Conservation (phyloP, 768 basidiomycete genomes). For the Collybiopsis confluens region DNA sequence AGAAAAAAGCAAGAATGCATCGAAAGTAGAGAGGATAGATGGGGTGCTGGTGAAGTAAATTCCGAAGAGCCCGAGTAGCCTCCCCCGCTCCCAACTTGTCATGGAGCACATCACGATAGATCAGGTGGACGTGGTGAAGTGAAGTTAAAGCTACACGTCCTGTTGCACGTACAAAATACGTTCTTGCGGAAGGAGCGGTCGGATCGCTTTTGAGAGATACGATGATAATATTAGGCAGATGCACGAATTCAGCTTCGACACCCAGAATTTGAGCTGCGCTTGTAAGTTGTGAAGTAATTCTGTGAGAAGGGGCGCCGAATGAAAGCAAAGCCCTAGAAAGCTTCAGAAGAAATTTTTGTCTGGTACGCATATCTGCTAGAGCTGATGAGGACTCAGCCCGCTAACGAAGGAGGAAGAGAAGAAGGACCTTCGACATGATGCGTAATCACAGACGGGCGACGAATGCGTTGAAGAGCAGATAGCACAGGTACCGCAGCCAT, state of each 20-base stretch:
- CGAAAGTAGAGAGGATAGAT: conserved; percentile 65
- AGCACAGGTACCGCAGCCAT: conserved; percentile 16
- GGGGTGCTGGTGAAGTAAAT: conserved; percentile 58
- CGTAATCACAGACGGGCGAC: conserved; percentile 30
- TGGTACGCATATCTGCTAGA: conserved; percentile 38
- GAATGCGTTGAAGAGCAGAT: conserved; percentile 27
- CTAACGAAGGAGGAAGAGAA: background rate
- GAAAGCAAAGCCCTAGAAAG: conserved; percentile 84
- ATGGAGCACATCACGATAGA: conserved; percentile 85
- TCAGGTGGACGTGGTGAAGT: conserved; percentile 74
- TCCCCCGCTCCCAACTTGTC: conserved; percentile 73
- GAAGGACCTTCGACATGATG: conserved; percentile 44
- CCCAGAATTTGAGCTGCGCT: conserved; percentile 77
- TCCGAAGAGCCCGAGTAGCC: conserved; percentile 64
- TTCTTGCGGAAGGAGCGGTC: conserved; percentile 61
- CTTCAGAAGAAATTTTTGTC: conserved; percentile 75
- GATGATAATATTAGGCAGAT: conserved; percentile 74
- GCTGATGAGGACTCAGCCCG: background rate
- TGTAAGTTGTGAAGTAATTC: conserved; percentile 84
- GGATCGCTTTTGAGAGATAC: conserved; percentile 78
- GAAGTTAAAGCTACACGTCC: conserved; percentile 79
- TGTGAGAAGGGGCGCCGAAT: conserved; percentile 94
- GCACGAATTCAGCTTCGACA: conserved; percentile 78
- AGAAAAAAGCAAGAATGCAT: conserved; percentile 72
- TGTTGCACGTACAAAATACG: conserved; percentile 80